Evolutionary conservation across 2,329 filamentous ascomycete genomes (phyloP), one percentile per base, ranked within the genome.

Genomic region (Plenodomus biglobosus): DNA sequence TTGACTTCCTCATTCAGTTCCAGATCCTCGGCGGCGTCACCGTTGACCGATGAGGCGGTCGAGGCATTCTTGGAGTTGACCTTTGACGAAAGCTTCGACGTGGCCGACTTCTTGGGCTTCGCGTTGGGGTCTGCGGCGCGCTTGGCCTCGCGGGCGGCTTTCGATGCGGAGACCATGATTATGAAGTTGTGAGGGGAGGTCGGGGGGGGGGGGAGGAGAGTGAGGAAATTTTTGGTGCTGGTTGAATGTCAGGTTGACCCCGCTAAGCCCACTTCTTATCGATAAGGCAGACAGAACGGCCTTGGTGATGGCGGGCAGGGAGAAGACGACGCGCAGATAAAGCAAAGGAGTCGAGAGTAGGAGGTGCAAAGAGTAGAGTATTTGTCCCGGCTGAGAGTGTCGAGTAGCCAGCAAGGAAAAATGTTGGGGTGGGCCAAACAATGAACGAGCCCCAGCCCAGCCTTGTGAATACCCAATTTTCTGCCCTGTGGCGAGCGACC

Each of bases 31-130:
- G 88, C 86, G 38, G 86, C 76, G 61, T 92, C 87, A 65, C 86
- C 87, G 66, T 86, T 83, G 44, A 85, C 82, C 10, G 86, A 88
- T 35, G 81, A 84, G 41, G 85, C 81, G 64, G 79, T 79, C 55
- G 84, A 86, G 52, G 77, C 76, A 53, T 73, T 76, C 74, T 86
- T 86, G 49, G 83, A 84, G 48, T 79, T 80, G 53, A 80, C 76
- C 76, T 88, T 87, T 69, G 87, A 88, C 56, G 82, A 82, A 60
- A 85, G 79, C 77, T 86, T 88, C 44, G 84, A 86, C 62, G 86
- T 82, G 56, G 85, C 82, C 18, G 86, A 86, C 82, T 92, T 82
- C 73, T 80, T 92, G 78, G 89, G 87, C 70, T 82, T 83, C 73
- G 87, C 88, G 41, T 88, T 80, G 53, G 44, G 45, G 17, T 54